Conservation (phyloP, 805 yeast species). For the Cyberlindnera euphorbiiphila region DNA sequence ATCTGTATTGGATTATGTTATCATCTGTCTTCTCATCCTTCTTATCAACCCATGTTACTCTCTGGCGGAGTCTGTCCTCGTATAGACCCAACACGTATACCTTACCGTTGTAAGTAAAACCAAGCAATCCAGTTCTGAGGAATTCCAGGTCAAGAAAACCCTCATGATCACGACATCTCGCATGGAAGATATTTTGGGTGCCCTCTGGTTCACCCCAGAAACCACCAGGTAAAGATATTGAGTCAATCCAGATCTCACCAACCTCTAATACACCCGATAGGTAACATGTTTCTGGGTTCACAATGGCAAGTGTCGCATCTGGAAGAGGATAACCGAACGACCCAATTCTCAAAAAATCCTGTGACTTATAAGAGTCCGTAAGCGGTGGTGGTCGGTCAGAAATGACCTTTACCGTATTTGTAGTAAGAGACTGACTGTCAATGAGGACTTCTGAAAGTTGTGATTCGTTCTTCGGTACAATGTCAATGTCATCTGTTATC, state of each 20-base stretch:
- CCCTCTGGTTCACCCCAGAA: constrained; percentile 71
- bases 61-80: constrained; percentile 86
- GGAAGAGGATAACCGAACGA: constrained; percentile 95
- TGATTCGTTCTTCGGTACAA: constrained; percentile 20
- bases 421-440: constrained; percentile 67
- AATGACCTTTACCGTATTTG: constrained; percentile 66
- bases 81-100: constrained; percentile 84
- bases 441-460: constrained; percentile 59
- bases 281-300: constrained; percentile 84
- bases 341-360: constrained; percentile 66
- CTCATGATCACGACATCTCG: constrained; percentile 68
- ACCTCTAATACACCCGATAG: constrained; percentile 73
- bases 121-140: constrained; percentile 85
- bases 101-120: constrained; percentile 83
- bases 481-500: constrained; percentile 37
- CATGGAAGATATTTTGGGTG: constrained; percentile 75
- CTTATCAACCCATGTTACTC: constrained; percentile 62
- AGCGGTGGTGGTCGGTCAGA: constrained; percentile 52
- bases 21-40: constrained; percentile 24
- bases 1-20: constrained; percentile 36
- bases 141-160: constrained; percentile 75
- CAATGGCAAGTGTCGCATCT: constrained; percentile 89
- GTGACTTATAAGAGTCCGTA: constrained; percentile 39
- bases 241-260: constrained; percentile 98
- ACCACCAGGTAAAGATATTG: constrained; percentile 87